phyloP scores from a whole-genome alignment of 805 yeast genomes.

The Candida insectorum region DNA sequence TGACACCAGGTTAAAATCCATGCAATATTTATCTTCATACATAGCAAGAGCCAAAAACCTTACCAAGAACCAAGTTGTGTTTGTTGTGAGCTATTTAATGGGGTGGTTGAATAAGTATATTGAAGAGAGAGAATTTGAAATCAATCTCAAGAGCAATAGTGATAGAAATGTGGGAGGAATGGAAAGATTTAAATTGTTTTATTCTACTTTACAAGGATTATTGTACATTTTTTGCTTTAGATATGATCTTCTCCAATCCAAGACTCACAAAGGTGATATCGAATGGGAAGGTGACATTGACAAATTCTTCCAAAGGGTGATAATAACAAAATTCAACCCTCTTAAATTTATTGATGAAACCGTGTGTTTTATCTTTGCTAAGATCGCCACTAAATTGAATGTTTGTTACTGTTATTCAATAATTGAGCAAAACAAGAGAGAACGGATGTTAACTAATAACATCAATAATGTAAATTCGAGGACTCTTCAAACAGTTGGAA shows the following conservation, averaged over 20 bases:
- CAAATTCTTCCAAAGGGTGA: conserved; percentile 79
- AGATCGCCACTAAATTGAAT: conserved; percentile 83
- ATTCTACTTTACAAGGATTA: conserved; percentile 87
- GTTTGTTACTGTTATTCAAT: conserved; percentile 92
- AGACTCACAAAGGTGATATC: conserved; percentile 17
- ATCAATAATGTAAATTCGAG: neutral
- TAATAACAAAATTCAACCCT: conserved; percentile 89
- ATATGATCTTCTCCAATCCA: conserved; percentile 47
- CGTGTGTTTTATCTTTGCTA: conserved; percentile 90
- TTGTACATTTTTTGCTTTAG: conserved; percentile 91
- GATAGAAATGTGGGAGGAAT: conserved; percentile 53
- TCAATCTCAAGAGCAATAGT: conserved; percentile 19
- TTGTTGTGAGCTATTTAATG: conserved; percentile 76
- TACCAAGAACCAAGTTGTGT: conserved; percentile 67
- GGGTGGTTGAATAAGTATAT: conserved; percentile 84
- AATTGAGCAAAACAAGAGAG: conserved; percentile 84
- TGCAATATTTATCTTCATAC: conserved; percentile 89
- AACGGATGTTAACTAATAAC: conserved; percentile 47
- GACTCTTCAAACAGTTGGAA: conserved; percentile 27
- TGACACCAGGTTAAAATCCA: conserved; percentile 79
- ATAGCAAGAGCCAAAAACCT: conserved; percentile 81
- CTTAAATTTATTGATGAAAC: conserved; percentile 90
- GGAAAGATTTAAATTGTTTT: conserved; percentile 87
- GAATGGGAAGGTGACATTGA: conserved; percentile 81
- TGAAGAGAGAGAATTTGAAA: conserved; percentile 81